Evolutionary conservation across 257 asterid genomes (phyloP), one percentile per base, ranked within the genome.

Genomic region (Solanum corneliomulleri): DNA sequence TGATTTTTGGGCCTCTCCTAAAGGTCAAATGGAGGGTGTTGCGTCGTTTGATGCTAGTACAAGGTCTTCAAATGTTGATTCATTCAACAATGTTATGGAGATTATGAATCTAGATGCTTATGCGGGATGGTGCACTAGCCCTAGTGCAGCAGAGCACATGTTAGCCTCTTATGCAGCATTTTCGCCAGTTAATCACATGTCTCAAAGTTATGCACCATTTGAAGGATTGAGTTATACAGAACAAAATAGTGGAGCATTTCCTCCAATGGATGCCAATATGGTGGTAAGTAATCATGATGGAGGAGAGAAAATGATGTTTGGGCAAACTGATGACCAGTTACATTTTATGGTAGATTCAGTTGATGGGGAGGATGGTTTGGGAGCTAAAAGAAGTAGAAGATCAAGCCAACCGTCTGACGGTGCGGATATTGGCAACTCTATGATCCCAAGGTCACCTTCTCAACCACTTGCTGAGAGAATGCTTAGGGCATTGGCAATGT

Each of bases 61-160:
- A 21, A 93, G 87, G 84, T 70, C 88, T 86, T 80, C 93, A 58
- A 89, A 71, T 84, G 29, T 88, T 78, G 95, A 94, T 60, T 88
- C 93, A 4, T 90, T 87, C 77, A 49, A 70, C 89, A 91, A 86
- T 78, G 89, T 87, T 84, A 89, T 87, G 23, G 98, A 95, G 20
- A 82, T 92, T 76, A 91, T 94, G 92, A 94, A 89, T 80, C 92
- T 94, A 9, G 98, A 97, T 84, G 82, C 89, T 8, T 92, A 92
- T 87, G 92, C 93, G 44, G 98, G 96, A 84, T 94, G 97, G 97
- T 93, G 92, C 91, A 90, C 58, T 87, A 90, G 93, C 90, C 95
- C 97, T 66, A 91, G 83, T 77, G 23, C 92, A 49, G 83, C 91
- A 64, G 98, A 95, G 52, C 98, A 92, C 88, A 90, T 93, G 90